Base-by-base conservation (phyloP, 495 filamentous ascomycete species). In the Durotheca rogersii region DNA sequence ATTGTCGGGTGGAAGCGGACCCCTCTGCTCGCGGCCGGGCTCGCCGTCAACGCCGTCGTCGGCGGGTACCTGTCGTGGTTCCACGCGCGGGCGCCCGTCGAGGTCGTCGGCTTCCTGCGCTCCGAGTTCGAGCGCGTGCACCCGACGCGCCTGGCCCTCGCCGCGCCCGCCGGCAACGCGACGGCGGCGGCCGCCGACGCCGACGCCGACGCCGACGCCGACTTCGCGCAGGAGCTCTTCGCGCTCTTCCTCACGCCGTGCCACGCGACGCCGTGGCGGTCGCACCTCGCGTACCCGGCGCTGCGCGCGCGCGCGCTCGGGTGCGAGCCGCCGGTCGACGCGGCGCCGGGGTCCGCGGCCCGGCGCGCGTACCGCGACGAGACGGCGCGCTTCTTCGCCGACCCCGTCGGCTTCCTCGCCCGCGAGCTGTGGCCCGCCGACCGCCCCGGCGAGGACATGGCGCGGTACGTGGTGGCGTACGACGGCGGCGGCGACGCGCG, bases 261-360 rank as follows among this genome's bases (percentile, higher is more conserved):
- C 69, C 94, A 98, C 73, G 87, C 86, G 56, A 96, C 91, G 6
- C 92, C 93, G n/a, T 98, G 93, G 94, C 86, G 89, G 47, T 88
- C 85, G 4, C 89, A 91, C 61, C 77, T 97, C 23, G 75, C 91
- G 30, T 78, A 89, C 58, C 80, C 88, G 0, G 69, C 71, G 34
- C 83, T 95, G 19, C 70, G 83, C 45, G 89, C 90, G 2, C 91
- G 92, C 81, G 92, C 93, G 0, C 74, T 97, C 7, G 86, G 86
- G 6, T 98, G 93, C 67, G 90, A 96, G 55, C 93, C 94, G 11
- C 93, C 94, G 0, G 58, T 98, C 36, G 67, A 81, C 38, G 72
- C 90, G 2, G 58, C 60, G 7, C 68, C 70, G n/a, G 47, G 60
- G 17, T 76, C 73, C 6, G 45, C 66, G 1, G 73, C 81, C 41